Base-by-base conservation (phyloP, 352 stramenopile species). In the Globisporangium heterothallicum region DNA sequence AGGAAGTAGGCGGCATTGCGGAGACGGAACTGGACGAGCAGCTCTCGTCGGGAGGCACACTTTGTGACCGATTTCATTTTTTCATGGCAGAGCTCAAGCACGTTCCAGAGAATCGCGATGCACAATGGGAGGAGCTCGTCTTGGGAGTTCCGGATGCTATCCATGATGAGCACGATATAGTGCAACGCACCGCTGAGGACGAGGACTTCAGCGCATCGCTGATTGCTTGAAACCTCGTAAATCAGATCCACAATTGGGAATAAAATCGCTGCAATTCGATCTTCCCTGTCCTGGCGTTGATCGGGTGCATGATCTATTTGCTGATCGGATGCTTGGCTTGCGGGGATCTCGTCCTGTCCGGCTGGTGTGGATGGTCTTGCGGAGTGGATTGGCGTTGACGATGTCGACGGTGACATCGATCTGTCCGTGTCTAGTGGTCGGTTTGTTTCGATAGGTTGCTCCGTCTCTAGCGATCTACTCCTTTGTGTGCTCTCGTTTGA, bases 71-170 rank as follows among this genome's bases (percentile, higher is more conserved):
- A 50, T 21, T 63, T 64, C 25, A 76, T 66, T 49, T 83, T 86
- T 18, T 84, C 68, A 7, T 85, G 70, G 43, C 72, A 70, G 9
- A 84, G 62, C 54, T 92, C 74, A 0, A 92, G 59, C 6, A 88
- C 71, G 55, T 88, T 90, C 81, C 78, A 92, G 8, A 88, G 51
- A n/a, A 71, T 82, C 16, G 76, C 74, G 2, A 92, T 58, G 41
- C 78, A 88, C n/a, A 86, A 53, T 6, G 78, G 66, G 8, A 92
- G 49, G 12, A 88, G 65, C 53, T 90, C 81, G 42, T 92, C 78
- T 18, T 86, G 74, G 3, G 72, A 49, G 6, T 73, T 71, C 3
- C 61, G 57, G 52, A 88, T 72, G 38, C 55, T 70, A 19, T 78
- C 61, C 14, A 90, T 58, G n/a, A 90, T 57, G 41, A 84, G 80